phyloP scores from a whole-genome alignment of 108 stramenopile species.

The Nannochloropsis oceanica region DNA sequence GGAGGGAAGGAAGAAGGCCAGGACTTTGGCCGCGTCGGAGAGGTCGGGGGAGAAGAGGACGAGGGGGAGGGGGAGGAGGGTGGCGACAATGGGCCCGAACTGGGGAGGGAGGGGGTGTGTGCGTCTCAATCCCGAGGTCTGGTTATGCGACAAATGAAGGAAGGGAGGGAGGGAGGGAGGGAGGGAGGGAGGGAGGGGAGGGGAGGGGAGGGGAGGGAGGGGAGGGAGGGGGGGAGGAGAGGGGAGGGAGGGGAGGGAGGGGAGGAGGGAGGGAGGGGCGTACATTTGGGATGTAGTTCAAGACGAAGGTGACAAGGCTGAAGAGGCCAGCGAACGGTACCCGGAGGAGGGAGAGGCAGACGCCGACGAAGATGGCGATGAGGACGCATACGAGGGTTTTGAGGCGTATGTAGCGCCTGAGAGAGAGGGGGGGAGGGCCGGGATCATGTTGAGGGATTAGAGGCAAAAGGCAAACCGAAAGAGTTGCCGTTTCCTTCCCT shows the following conservation, averaged over 20 bases:
- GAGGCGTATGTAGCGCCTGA: neutral
- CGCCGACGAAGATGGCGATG: neutral
- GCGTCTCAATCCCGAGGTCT: too few relatives aligned
- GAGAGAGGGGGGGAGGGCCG: neutral
- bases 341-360: neutral
- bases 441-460: too few relatives aligned
- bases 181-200: neutral
- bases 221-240: neutral
- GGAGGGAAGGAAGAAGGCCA: slow-evolving; percentile 1
- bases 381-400: neutral
- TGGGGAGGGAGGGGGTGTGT: too few relatives aligned
- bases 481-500: too few relatives aligned
- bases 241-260: neutral
- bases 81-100: neutral
- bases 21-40: neutral
- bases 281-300: neutral
- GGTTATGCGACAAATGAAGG: too few relatives aligned
- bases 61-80: neutral
- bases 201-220: neutral
- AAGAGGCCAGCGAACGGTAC: neutral
- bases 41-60: neutral
- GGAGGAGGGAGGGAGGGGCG: neutral
- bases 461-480: too few relatives aligned
- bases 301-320: neutral
- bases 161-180: neutral